Percentiles rank a stretch among this genome's conserved stretches.
Evolutionary conservation across 2,329 filamentous ascomycete species (phyloP).

Genomic region (Corynespora cassiicola): DNA sequence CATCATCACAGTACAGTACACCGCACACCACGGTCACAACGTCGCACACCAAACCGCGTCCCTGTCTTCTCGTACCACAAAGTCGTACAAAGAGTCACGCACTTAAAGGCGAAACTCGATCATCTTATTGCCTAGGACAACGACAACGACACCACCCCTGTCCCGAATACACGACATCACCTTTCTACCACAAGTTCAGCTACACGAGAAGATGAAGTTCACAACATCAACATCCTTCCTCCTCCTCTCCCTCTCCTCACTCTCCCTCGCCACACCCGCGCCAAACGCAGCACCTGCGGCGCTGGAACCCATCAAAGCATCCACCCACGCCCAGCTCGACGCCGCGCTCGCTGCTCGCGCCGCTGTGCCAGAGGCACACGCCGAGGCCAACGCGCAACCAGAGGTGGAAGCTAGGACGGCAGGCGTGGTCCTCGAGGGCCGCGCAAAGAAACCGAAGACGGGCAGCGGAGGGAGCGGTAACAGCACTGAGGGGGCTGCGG

Average conservation of each 20-base stretch:
- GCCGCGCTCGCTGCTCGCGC: slow-evolving; percentile 15
- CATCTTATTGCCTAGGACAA: not conserved
- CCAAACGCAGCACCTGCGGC: slow-evolving; percentile 9
- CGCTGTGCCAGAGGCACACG: slow-evolving; percentile 9
- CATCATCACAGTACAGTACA: no score
- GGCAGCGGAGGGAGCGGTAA: slow-evolving; percentile 8
- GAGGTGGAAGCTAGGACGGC: slow-evolving; percentile 18
- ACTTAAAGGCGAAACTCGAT: not conserved
- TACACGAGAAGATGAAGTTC: no score
- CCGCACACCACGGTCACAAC: no score
- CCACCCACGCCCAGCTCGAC: slow-evolving; percentile 11
- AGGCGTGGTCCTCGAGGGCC: slow-evolving; percentile 25
- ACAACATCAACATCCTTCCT: slow-evolving; percentile 25
- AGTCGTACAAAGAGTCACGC: not conserved
- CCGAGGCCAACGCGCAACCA: no score
- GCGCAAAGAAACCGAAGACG: slow-evolving; percentile 16
- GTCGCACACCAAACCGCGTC: no score
- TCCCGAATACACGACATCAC: slow-evolving; percentile 1
- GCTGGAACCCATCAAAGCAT: not conserved
- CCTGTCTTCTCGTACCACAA: not conserved
- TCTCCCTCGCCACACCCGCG: slow-evolving; percentile 35
- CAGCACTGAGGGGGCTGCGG: slow-evolving; percentile 20
- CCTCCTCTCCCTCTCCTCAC: slow-evolving; percentile 29
- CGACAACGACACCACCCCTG: slow-evolving; percentile 2
- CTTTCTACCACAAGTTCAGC: slow-evolving; percentile 7